Evolutionary conservation across 768 basidiomycete genomes (phyloP), one percentile per base, ranked within the genome.

Genomic region (Xanthoconium stramineum): DNA sequence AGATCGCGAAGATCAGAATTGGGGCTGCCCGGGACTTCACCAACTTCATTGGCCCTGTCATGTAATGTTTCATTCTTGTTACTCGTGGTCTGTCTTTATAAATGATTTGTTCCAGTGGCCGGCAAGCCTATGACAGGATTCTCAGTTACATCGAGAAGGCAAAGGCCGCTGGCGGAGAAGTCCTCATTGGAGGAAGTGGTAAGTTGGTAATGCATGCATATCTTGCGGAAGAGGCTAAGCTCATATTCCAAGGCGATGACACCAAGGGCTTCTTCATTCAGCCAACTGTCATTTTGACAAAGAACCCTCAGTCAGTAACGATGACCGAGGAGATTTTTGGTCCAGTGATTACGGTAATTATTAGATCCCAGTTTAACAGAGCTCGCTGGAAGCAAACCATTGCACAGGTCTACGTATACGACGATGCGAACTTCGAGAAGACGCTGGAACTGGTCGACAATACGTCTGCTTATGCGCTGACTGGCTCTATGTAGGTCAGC

Each of bases 271-370:
- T 84, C 80, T 98, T 88, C 72, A 78, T 99, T 56, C 84, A 94
- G 70, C 97, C 97, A 5, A 99, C 97, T 9, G 85, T 98, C 55
- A 95, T 99, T 65, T 74, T 92, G 57, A 96, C 88, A 63, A 89
- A 90, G 67, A 92, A 98, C 69, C 94, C 97, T 39, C 83, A 83
- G 57, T 89, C 85, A 2, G 73, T 95, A 43, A 95, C 94, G 2
- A 91, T 99, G 84, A 82, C 81, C 8, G 91, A 98, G 62, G 97
- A 99, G 75, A 91, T 99, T 65, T 98, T 99, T 65, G 97, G 97
- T 1, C 97, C 97, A 28, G 95, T 98, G 36, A 65, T 98, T 50
- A 96, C 95, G 36, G 92, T 91, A 66, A 59, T 38, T 60, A 47
- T 77, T 64, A n/a, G 42, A 39, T 38, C 45, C 7, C 5, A 36